These are phyloP conservation scores for Neonectria neomacrospora DNA, from an alignment of 2,329 filamentous ascomycete genomes.

Conservation along the genomic window DNA sequence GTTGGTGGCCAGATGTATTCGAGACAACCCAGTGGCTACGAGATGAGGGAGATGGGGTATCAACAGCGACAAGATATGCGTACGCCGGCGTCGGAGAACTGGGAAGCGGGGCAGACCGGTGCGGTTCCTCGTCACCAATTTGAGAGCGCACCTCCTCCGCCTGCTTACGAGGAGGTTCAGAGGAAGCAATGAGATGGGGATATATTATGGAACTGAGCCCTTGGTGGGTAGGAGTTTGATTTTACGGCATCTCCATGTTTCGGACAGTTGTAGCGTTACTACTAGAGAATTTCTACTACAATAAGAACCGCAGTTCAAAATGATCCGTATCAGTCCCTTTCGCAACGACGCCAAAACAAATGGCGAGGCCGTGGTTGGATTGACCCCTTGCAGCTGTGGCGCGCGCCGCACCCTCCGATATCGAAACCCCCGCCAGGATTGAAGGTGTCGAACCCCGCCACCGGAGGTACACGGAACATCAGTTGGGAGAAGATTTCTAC, in stretches of 20 bases:
- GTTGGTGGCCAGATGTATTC: conserved; percentile 7
- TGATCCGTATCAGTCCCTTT: conserved; percentile 17
- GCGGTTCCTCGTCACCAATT: neutral
- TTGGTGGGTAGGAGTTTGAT: neutral
- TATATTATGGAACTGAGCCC: neutral
- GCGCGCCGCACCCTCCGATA: conserved; percentile 41
- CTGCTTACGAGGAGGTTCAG: conserved; percentile 37
- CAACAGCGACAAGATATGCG: neutral
- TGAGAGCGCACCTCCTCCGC: conserved; percentile 38
- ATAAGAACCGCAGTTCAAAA: neutral
- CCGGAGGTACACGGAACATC: conserved; percentile 9
- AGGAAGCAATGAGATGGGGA: conserved; percentile 17
- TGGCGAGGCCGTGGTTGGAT: conserved; percentile 38
- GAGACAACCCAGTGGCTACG: neutral
- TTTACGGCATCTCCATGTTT: neutral
- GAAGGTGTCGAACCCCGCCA: conserved; percentile 17
- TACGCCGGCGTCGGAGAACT: conserved; percentile 3
- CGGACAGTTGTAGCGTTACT: neutral
- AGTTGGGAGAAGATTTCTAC: neutral
- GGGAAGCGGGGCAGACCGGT: neutral
- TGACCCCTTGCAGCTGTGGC: conserved; percentile 27
- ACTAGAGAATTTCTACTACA: neutral
- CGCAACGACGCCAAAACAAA: conserved; percentile 23
- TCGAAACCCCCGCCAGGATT: conserved; percentile 28
- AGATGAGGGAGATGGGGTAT: conserved; percentile 12